Evolutionary conservation across 805 yeast genomes (phyloP).

Genomic region (Wickerhamiella australiensis): DNA sequence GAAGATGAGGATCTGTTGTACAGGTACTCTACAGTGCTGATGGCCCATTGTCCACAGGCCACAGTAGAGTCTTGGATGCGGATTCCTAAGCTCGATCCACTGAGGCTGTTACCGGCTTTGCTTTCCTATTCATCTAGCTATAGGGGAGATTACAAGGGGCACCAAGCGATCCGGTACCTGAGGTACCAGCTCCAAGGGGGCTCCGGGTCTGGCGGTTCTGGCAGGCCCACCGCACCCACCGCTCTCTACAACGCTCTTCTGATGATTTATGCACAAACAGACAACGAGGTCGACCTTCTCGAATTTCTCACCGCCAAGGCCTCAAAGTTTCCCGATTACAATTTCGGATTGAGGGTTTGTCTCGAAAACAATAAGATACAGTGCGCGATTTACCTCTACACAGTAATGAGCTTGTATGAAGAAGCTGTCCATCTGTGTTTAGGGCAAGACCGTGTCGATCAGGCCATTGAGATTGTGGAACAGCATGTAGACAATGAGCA

Average conservation of each 20-base stretch:
- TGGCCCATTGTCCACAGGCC: constrained; percentile 53
- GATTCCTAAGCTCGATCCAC: constrained; percentile 41
- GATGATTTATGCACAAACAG: constrained; percentile 46
- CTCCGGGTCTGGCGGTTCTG: constrained; percentile 23
- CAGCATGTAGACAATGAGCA: constrained; percentile 39
- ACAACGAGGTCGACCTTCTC: constrained; percentile 38
- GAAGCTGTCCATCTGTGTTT: constrained; percentile 73
- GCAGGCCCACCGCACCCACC: constrained; percentile 32
- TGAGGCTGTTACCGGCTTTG: constrained; percentile 62
- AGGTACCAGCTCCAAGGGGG: constrained; percentile 38
- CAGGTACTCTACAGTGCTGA: constrained; percentile 53
- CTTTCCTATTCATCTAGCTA: constrained; percentile 43
- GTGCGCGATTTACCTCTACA: constrained; percentile 63
- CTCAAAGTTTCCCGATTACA: constrained; percentile 37
- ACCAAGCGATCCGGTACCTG: constrained; percentile 57
- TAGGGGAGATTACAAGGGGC: constrained; percentile 35
- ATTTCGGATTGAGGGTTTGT: constrained; percentile 65
- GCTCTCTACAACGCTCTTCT: constrained; percentile 56
- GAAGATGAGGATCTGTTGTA: constrained; percentile 43
- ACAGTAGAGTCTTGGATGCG: constrained; percentile 75
- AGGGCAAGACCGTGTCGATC: constrained; percentile 39
- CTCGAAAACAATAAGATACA: constrained; percentile 44
- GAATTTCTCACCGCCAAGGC: constrained; percentile 38
- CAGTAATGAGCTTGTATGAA: constrained; percentile 56
- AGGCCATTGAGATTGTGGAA: constrained; percentile 48